Base-by-base conservation (phyloP, 2,329 filamentous ascomycete genomes). In the Blastomyces emzantsi region DNA sequence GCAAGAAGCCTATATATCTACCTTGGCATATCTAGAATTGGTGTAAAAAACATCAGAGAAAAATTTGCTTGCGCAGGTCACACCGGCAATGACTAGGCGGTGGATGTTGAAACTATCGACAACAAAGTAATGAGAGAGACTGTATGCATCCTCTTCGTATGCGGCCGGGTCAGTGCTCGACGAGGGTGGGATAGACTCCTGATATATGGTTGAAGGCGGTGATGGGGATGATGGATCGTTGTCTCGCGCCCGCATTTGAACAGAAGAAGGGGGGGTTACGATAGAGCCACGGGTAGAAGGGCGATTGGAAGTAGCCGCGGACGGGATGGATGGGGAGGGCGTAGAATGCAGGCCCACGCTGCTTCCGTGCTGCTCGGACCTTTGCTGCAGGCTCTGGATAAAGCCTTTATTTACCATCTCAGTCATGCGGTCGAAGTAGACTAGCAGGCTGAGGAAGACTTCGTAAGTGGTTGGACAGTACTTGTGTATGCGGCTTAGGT, bases 91-190 rank as follows among this genome's bases (percentile, higher is more conserved):
- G 62, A 97, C 92, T 63, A 99, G 81, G 63, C 94, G 87, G 74
- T 99, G 94, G 67, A 99, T 97, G 77, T 99, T 99, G 80, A 94
- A 99, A 78, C 94, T 97, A 78, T 99, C 94, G 13, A 97, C 94
- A 51, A 97, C 93, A 73, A 99, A 97, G 71, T 87, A 89, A 70
- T 89, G 86, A 2, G 85, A 85, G 54, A 87, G 77, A 62, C 80
- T 81, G 64, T 83, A 80, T 0, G 82, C 80, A 19, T 77, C 73
- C 19, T 76, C 76, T 13, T 62, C 17, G 7, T 47, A 28, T 51
- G 60, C 6, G 17, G 13, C 47, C 4, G 25, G 17, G 30, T 0
- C 9, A 36, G 17, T 45, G 22, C 51, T 22, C n/a, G 43, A 43
- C 22, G 60, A 57, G 8, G 49, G 51, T 6, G 36, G 33, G 13